A percentile compares a stretch with the other conserved stretches of the same genome.
These are phyloP conservation scores for Penicillium sp. DNA, from an alignment of 2,329 filamentous ascomycete species.

Conservation along the genomic window DNA sequence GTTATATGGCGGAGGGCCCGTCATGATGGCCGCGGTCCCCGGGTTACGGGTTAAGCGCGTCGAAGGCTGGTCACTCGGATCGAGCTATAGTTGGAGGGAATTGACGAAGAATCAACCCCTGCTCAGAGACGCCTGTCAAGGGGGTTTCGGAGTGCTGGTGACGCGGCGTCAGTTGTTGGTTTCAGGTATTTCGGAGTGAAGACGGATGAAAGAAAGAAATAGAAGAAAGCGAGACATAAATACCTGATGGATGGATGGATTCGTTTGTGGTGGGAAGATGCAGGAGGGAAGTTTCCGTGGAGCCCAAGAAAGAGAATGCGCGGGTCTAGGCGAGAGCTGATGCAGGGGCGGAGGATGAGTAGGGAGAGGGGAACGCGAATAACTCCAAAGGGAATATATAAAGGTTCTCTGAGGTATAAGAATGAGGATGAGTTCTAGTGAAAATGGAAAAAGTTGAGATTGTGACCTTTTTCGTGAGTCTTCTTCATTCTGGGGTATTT, in stretches of 20 bases:
- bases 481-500: slow-evolving; percentile 7
- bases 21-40: slow-evolving; percentile 39
- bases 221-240: slow-evolving; percentile 10
- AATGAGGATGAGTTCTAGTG: background rate
- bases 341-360: slow-evolving; percentile 17
- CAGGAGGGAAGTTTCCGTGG: slow-evolving; percentile 26
- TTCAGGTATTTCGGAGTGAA: slow-evolving; percentile 6
- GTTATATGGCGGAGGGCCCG: slow-evolving; percentile 46
- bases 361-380: background rate
- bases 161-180: slow-evolving; percentile 24
- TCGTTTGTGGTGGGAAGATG: slow-evolving; percentile 28
- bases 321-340: slow-evolving; percentile 24
- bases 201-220: slow-evolving; percentile 5
- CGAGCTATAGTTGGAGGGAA: slow-evolving; percentile 10
- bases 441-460: background rate
- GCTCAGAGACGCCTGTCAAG: slow-evolving; percentile 21
- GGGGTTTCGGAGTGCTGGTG: slow-evolving; percentile 17
- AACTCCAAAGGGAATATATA: too few relatives aligned
- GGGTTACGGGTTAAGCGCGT: slow-evolving; percentile 30
- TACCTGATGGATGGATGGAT: slow-evolving; percentile 23
- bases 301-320: slow-evolving; percentile 29
- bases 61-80: slow-evolving; percentile 11
- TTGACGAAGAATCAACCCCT: slow-evolving; percentile 14
- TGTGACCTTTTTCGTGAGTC: background rate
- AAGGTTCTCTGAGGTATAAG: too few relatives aligned